Evolutionary conservation across 345 rosid species (phyloP), one percentile per base, ranked within the genome.

Genomic region (Streptanthus diversifolius): DNA sequence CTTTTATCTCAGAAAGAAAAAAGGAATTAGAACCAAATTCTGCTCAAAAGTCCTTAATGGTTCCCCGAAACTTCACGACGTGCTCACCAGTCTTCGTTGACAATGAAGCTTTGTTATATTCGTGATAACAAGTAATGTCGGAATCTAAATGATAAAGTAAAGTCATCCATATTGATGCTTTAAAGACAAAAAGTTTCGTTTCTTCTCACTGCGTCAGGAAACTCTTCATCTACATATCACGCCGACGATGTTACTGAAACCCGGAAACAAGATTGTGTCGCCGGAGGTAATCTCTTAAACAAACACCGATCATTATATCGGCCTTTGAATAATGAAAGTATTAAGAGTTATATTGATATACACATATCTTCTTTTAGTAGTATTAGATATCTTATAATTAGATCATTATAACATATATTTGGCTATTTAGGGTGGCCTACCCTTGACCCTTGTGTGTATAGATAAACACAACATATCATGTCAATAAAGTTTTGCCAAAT

Each of bases 71-170:
- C 41, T 17, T 12, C 1, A 65, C 72, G 66, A 74, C 78, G 78
- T 74, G 78, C 68, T 58, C 47, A 39, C 73, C 68, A 19, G 49
- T 58, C 58, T 19, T 66, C 29, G 33, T 37, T 47, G 39, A 44
- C 71, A 47, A 27, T 66, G 59, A 40, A 40, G 55, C 43, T 30
- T 49, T 30, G 48, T 68, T 39, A 4, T 21, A 51, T 74, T 39
- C 78, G 78, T 74, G 78, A 74, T 55, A 59, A 74, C 63, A 74
- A 49, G 73, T 74, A 48, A 74, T 40, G 73, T 74, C 40, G 37
- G 53, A 39, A 48, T 39, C 30, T 66, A 39, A 22, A 21, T 18
- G 61, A 66, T 59, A 48, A 66, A 67, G 27, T 27, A 39, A 67
- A 58, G 68, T 59, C 63, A 64, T 37, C 61, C 18, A 66, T 36